phyloP scores from a whole-genome alignment of 2,329 filamentous ascomycete species.

The Pseudonectria foliicola region DNA sequence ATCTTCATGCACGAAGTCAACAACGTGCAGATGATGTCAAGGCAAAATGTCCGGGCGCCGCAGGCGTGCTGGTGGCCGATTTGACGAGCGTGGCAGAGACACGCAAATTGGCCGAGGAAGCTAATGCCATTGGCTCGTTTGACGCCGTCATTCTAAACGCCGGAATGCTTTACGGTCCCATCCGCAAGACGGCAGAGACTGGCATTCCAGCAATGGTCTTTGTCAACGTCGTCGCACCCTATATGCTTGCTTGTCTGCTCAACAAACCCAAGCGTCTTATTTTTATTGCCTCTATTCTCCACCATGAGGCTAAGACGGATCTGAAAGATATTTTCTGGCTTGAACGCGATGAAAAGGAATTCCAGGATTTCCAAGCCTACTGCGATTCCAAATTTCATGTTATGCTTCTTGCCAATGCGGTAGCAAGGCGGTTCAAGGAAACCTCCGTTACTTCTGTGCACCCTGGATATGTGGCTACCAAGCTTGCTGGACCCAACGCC shows the following conservation, averaged over 20 bases:
- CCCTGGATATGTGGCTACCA: constrained; percentile 17
- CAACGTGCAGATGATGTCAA: constrained; percentile 12
- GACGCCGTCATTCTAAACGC: constrained; percentile 15
- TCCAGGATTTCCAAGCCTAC: constrained; percentile 14
- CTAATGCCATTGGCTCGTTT: constrained; percentile 14
- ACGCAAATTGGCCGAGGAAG: constrained; percentile 14
- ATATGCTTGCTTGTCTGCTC: constrained; percentile 15
- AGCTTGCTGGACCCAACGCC: constrained; percentile 8
- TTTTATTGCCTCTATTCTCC: constrained; percentile 13
- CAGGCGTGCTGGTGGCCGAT: constrained; percentile 13
- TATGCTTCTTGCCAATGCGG: constrained; percentile 14
- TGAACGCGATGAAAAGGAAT: constrained; percentile 10
- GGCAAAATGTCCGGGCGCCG: constrained; percentile 10
- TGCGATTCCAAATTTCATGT: constrained; percentile 16
- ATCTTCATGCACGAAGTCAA: constrained; percentile 16
- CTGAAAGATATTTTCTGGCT: constrained; percentile 15
- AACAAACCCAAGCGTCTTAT: constrained; percentile 12
- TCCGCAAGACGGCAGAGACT: constrained; percentile 11
- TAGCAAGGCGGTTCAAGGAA: constrained; percentile 11
- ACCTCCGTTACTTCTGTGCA: constrained; percentile 14
- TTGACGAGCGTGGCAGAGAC: constrained; percentile 14
- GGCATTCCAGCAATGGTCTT: constrained; percentile 12
- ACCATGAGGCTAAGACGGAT: constrained; percentile 9
- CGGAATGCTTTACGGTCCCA: constrained; percentile 11
- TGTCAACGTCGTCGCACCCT: constrained; percentile 17